Conservation (phyloP, 1,284 basidiomycete genomes). For the Cutaneotrichosporon daszewskae region DNA sequence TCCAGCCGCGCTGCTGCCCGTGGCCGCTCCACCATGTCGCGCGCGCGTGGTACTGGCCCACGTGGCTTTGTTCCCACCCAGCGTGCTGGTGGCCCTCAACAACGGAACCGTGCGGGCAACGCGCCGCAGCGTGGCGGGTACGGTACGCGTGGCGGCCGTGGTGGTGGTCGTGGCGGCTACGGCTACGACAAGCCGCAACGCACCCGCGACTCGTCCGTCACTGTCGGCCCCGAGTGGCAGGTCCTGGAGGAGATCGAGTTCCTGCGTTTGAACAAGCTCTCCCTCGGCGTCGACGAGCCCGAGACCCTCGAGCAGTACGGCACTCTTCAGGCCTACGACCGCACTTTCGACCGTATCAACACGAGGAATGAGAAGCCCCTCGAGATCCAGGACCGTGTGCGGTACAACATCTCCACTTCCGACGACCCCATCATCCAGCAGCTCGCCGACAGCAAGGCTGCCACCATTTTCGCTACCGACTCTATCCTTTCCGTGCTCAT, state of each 20-base stretch:
- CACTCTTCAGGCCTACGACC: constrained; percentile 88
- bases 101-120: constrained; percentile 23
- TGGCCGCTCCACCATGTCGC: constrained; percentile 14
- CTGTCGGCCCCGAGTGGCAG: constrained; percentile 84
- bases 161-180: constrained; percentile 76
- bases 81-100: constrained; percentile 19
- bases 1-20: constrained; percentile 54
- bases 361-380: constrained; percentile 88
- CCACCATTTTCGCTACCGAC: constrained; percentile 89
- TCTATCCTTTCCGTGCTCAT: constrained; percentile 93
- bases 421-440: constrained; percentile 93
- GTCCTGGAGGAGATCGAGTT: constrained; percentile 98
- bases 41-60: constrained; percentile 16
- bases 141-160: constrained; percentile 46
- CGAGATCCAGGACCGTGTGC: constrained; percentile 87
- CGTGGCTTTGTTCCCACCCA: constrained; percentile 10
- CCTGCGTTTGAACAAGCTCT: constrained; percentile 81
- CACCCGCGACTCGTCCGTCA: constrained; percentile 87
- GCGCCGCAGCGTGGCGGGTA: constrained; percentile 29
- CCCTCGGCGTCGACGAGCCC: constrained; percentile 84
- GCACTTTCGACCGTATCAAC: constrained; percentile 89
- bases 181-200: constrained; percentile 84
- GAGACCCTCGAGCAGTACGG: constrained; percentile 83
- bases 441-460: constrained; percentile 72
- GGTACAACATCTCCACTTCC: constrained; percentile 95